Evolutionary conservation across 148 eudicot species (phyloP).

Genomic region (Vaccinium myrtillus): DNA sequence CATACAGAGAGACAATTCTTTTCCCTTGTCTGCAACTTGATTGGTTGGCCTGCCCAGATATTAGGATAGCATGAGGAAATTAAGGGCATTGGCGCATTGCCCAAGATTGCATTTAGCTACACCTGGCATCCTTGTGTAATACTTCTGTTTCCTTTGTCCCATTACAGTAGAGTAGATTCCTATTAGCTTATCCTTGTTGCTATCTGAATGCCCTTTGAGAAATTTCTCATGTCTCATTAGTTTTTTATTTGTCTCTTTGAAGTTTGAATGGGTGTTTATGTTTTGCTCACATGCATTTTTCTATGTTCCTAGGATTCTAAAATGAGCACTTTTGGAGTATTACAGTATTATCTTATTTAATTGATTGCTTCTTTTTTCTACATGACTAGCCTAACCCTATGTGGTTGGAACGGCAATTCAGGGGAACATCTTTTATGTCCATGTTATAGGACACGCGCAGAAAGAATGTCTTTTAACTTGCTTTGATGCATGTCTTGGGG

Average conservation of each 20-base stretch:
- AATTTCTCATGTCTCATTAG: neutral
- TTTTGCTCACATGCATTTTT: neutral
- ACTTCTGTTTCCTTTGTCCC: neutral
- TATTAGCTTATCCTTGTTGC: neutral
- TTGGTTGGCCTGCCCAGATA: neutral
- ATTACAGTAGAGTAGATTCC: neutral
- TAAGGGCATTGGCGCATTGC: neutral
- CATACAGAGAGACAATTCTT: neutral
- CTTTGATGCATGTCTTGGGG: neutral
- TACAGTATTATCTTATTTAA: neutral
- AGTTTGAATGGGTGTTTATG: conserved; percentile 1
- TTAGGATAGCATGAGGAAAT: neutral
- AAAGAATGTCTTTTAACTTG: neutral
- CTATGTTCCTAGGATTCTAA: neutral
- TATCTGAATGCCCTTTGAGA: neutral
- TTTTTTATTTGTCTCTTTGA: neutral
- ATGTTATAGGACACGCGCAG: neutral
- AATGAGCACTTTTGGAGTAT: neutral
- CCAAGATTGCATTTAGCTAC: neutral
- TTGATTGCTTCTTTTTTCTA: neutral
- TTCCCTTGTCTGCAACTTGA: neutral
- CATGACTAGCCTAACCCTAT: neutral
- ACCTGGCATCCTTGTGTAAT: neutral
- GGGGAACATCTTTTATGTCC: neutral
- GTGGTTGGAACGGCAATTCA: conserved; percentile 5